These are phyloP conservation scores for Xylaria flabelliformis DNA, from an alignment of 495 filamentous ascomycete species.

Conservation along the genomic window DNA sequence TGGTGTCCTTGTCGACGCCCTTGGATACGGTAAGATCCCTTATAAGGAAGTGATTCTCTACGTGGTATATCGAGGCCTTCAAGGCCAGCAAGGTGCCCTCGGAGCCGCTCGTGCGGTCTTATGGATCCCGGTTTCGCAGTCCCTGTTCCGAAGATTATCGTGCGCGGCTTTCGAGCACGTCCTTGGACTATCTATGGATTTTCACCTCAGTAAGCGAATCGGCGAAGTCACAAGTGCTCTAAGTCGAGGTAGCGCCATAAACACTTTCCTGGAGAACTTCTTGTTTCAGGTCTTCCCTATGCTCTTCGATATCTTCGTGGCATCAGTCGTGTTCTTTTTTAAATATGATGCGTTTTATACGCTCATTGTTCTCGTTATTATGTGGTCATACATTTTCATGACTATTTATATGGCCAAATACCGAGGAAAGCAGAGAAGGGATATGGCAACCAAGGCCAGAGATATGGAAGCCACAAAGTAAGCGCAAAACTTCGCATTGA, in stretches of 20 bases:
- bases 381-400: constrained; percentile 82
- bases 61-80: constrained; percentile 72
- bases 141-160: constrained; percentile 82
- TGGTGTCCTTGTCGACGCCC: constrained; percentile 66
- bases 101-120: constrained; percentile 71
- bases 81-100: constrained; percentile 78
- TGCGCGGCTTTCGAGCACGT: constrained; percentile 88
- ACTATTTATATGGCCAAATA: constrained; percentile 88
- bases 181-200: constrained; percentile 80
- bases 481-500: neutral
- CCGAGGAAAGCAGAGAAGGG: constrained; percentile 77
- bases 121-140: constrained; percentile 86
- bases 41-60: constrained; percentile 67
- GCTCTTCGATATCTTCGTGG: constrained; percentile 77
- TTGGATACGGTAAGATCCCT: constrained; percentile 45
- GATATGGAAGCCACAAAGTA: constrained; percentile 70
- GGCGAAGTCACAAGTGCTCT: constrained; percentile 84
- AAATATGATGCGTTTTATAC: constrained; percentile 81
- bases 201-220: constrained; percentile 85
- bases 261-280: constrained; percentile 83
- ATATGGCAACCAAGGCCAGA: constrained; percentile 80
- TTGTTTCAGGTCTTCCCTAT: constrained; percentile 85
- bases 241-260: constrained; percentile 84
- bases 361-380: constrained; percentile 75
- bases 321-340: constrained; percentile 74